Conservation (phyloP, 169 alveolate species). For the Cryptosporidium tyzzeri region DNA sequence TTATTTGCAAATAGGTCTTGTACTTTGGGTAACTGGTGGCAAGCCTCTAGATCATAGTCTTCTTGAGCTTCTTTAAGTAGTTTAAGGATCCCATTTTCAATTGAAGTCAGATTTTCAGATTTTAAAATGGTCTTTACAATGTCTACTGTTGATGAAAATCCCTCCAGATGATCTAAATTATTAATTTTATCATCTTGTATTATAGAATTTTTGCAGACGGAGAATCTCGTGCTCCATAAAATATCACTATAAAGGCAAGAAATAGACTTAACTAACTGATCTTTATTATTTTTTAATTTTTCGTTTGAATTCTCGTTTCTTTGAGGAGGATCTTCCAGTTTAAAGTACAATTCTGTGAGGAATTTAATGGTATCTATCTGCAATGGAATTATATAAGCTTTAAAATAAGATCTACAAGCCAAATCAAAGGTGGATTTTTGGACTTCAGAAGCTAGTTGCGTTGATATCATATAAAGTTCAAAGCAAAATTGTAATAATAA, state of each 20-base stretch:
- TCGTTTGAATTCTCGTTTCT: neutral
- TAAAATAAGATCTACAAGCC: constrained; percentile 23
- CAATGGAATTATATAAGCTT: constrained; percentile 9
- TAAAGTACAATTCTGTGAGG: neutral
- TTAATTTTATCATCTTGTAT: neutral
- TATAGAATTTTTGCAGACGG: neutral
- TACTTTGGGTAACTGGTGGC: constrained; percentile 1
- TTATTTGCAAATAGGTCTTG: constrained; percentile 1
- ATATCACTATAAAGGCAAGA: constrained; percentile 21
- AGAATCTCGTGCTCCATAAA: neutral
- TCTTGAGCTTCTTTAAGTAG: neutral
- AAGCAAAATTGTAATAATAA: neutral
- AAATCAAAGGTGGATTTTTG: neutral
- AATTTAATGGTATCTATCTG: neutral
- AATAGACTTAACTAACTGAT: neutral
- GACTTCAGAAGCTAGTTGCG: neutral
- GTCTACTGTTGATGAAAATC: neutral
- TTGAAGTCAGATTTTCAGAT: neutral
- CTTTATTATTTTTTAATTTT: neutral
- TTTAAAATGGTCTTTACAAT: neutral
- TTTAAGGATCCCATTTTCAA: neutral
- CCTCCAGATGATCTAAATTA: neutral
- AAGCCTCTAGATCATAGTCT: neutral
- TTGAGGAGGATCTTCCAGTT: neutral
- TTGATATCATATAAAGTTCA: neutral